These are phyloP conservation scores for Veloboletus limbatus DNA, from an alignment of 1,284 basidiomycete species.

Conservation along the genomic window DNA sequence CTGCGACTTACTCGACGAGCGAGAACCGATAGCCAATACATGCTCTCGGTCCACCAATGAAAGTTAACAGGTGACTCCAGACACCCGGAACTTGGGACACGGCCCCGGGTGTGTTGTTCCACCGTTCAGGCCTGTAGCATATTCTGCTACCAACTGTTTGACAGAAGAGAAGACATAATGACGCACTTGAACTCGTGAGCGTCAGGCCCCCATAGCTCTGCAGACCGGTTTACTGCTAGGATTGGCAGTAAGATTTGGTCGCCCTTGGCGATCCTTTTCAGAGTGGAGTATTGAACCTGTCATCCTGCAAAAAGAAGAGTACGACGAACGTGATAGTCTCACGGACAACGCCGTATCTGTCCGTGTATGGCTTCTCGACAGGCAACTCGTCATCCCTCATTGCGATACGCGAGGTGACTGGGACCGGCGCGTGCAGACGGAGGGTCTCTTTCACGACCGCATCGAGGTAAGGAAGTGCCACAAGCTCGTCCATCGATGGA, in stretches of 20 bases:
- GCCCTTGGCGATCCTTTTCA: constrained; percentile 38
- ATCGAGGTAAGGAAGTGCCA: constrained; percentile 59
- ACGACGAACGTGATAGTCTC: constrained; percentile 31
- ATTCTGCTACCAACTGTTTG: constrained; percentile 13
- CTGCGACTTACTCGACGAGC: constrained; percentile 53
- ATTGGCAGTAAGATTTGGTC: constrained; percentile 41
- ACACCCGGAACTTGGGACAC: constrained; percentile 52
- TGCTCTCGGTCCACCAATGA: constrained; percentile 59
- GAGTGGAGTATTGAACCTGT: no score
- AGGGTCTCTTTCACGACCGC: constrained; percentile 68
- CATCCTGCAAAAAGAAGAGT: not conserved
- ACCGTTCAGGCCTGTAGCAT: constrained; percentile 51
- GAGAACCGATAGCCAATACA: constrained; percentile 76
- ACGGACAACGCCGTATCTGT: constrained; percentile 39
- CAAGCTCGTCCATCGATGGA: constrained; percentile 60
- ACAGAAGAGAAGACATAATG: no score
- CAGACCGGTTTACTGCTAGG: constrained; percentile 38
- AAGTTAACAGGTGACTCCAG: constrained; percentile 57
- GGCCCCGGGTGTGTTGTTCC: constrained; percentile 49
- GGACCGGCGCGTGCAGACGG: constrained; percentile 63
- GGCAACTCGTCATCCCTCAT: constrained; percentile 60
- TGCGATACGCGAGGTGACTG: constrained; percentile 49
- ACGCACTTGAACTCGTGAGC: constrained; percentile 34
- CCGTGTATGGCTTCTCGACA: constrained; percentile 42
- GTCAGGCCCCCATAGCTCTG: constrained; percentile 47